These are phyloP conservation scores for Pholiota microspora DNA, from an alignment of 768 basidiomycete species.

Conservation along the genomic window DNA sequence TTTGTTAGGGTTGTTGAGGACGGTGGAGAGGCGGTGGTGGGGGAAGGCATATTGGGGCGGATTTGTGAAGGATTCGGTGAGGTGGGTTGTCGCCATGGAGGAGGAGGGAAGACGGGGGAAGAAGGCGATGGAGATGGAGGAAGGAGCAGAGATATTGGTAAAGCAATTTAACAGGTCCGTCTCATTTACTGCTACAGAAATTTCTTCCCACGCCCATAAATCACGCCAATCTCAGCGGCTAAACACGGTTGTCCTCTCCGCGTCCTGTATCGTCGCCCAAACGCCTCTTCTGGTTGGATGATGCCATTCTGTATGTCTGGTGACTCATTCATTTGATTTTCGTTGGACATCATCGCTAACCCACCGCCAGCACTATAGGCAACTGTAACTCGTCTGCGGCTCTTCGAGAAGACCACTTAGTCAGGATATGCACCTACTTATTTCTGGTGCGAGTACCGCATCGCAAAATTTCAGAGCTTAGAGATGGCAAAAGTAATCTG, in stretches of 20 bases:
- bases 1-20: constrained; percentile 60
- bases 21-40: constrained; percentile 56
- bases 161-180: not conserved
- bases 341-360: not conserved
- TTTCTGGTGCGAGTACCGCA: no score
- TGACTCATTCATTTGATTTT: not conserved
- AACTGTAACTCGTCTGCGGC: no score
- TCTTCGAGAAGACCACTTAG: no score
- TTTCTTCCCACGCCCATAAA: constrained; percentile 4
- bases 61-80: constrained; percentile 52
- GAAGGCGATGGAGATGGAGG: constrained; percentile 24
- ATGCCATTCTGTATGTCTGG: not conserved
- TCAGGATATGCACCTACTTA: no score
- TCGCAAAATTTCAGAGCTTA: no score
- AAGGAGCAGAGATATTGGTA: constrained; percentile 11
- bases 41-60: constrained; percentile 70
- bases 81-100: constrained; percentile 14
- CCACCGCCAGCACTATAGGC: not conserved
- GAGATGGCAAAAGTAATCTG: no score
- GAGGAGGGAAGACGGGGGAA: constrained; percentile 4
- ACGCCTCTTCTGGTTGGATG: not conserved
- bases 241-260: not conserved
- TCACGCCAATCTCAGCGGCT: constrained; percentile 2
- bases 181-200: not conserved
- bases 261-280: no score